phyloP scores from a whole-genome alignment of 2,329 filamentous ascomycete genomes.

The Xylariomycetidae sp. region DNA sequence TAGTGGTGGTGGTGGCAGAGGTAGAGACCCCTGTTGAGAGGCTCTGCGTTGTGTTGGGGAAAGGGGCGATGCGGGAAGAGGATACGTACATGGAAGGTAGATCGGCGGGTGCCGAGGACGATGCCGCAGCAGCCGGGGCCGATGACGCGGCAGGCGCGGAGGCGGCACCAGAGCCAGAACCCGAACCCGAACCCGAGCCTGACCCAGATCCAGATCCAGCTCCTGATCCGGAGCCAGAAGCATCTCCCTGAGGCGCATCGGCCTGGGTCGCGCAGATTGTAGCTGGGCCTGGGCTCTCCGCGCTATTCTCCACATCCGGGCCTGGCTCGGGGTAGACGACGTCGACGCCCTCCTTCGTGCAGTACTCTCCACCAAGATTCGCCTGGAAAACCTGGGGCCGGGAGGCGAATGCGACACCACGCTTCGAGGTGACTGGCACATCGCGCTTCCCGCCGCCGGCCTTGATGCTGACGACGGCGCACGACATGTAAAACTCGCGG shows the following conservation, averaged over 20 bases:
- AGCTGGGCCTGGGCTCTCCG: constrained; percentile 32
- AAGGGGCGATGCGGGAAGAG: constrained; percentile 9
- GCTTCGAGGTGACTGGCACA: constrained; percentile 24
- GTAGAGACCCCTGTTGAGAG: not conserved
- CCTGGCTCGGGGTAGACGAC: constrained; percentile 65
- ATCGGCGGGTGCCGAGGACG: constrained; percentile 15
- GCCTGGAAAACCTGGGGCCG: constrained; percentile 68
- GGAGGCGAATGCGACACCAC: constrained; percentile 38
- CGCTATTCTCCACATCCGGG: constrained; percentile 40
- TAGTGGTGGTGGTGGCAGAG: constrained; percentile 5
- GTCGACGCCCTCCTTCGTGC: constrained; percentile 55
- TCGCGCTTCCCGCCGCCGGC: constrained; percentile 28
- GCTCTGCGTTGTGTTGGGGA: not conserved
- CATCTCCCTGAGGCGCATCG: constrained; percentile 13
- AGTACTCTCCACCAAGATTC: constrained; percentile 57
- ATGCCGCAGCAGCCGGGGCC: constrained; percentile 6
- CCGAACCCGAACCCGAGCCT: constrained; percentile 18
- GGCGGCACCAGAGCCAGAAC: constrained; percentile 18
- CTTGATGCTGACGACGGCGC: constrained; percentile 63
- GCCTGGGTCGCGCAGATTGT: constrained; percentile 22
- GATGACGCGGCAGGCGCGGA: constrained; percentile 15
- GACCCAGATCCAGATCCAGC: constrained; percentile 29
- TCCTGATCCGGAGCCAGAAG: constrained; percentile 21
- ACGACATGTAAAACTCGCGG: constrained; percentile 86
- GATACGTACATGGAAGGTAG: constrained; percentile 5